Conservation (phyloP, 169 alveolate genomes). For the Amoebophrya sp. region DNA sequence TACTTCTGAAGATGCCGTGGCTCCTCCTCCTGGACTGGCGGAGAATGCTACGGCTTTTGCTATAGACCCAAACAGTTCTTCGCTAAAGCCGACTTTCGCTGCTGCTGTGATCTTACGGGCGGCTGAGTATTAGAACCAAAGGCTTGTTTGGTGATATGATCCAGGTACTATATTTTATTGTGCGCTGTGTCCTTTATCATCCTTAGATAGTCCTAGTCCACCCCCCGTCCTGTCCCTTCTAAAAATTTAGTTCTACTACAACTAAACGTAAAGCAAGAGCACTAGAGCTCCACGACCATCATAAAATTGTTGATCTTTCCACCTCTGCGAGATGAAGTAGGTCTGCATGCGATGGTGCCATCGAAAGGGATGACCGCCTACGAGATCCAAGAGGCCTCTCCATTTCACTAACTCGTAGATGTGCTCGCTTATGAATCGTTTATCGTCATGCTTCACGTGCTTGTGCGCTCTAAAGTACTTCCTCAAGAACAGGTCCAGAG, state of each 20-base stretch:
- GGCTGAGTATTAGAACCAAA: no score
- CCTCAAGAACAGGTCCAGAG: background rate
- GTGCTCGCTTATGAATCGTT: background rate
- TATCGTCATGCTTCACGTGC: background rate
- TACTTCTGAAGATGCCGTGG: no score
- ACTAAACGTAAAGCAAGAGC: no score
- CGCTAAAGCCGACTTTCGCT: background rate
- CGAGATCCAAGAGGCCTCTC: background rate
- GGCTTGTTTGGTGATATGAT: no score
- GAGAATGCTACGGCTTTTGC: background rate
- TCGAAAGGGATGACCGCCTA: background rate
- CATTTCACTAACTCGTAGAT: background rate
- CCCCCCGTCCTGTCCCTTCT: no score
- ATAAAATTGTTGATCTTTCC: background rate
- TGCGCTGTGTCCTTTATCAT: no score
- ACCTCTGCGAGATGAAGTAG: background rate
- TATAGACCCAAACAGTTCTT: background rate
- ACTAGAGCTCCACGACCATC: no score
- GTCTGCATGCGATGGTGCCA: conserved; percentile 1
- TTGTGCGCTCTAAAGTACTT: background rate
- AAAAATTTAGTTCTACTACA: no score
- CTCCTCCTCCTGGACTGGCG: no score
- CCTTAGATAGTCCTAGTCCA: no score
- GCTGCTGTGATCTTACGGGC: background rate
- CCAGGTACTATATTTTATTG: no score